A percentile compares a stretch with the other conserved stretches of the same genome.
phyloP scores from a whole-genome alignment of 306 rosid genomes.

The Castanea crenata region DNA sequence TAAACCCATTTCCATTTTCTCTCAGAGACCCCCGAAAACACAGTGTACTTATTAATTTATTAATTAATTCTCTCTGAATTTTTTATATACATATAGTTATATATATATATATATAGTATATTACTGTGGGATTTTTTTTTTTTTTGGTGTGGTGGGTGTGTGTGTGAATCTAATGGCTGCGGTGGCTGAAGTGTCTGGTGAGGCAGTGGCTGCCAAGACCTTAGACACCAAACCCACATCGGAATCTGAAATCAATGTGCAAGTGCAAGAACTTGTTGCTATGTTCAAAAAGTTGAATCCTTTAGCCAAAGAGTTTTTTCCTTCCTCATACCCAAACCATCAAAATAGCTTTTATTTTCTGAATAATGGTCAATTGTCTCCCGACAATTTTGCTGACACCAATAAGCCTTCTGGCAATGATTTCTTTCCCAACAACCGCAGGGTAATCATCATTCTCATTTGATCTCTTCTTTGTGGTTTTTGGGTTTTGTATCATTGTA shows the following conservation, averaged over 20 bases:
- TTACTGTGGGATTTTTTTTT: slow-evolving; percentile 15
- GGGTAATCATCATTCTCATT: slow-evolving; percentile 55
- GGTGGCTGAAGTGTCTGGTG: slow-evolving; percentile 76
- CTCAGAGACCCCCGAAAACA: neutral
- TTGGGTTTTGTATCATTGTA: neutral
- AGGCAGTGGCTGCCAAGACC: slow-evolving; percentile 63
- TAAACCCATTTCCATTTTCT: slow-evolving; percentile 3
- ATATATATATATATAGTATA: neutral
- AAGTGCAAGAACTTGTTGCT: slow-evolving; percentile 85
- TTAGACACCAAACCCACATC: slow-evolving; percentile 58
- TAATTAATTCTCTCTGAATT: slow-evolving; percentile 5
- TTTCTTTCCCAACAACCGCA: slow-evolving; percentile 50
- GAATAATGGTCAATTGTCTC: slow-evolving; percentile 44
- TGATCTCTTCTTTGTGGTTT: slow-evolving; percentile 28
- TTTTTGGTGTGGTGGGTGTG: slow-evolving; percentile 22
- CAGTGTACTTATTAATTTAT: slow-evolving; percentile 18
- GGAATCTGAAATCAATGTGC: slow-evolving; percentile 76
- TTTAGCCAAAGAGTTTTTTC: slow-evolving; percentile 82
- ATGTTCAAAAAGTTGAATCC: slow-evolving; percentile 96
- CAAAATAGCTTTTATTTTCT: slow-evolving; percentile 37
- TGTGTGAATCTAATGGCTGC: slow-evolving; percentile 74
- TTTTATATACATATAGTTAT: no score
- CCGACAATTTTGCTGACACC: slow-evolving; percentile 41
- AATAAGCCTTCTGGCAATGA: slow-evolving; percentile 54
- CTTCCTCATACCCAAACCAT: slow-evolving; percentile 61